phyloP scores from a whole-genome alignment of 306 rosid genomes.

The Cucurbita moschata region DNA sequence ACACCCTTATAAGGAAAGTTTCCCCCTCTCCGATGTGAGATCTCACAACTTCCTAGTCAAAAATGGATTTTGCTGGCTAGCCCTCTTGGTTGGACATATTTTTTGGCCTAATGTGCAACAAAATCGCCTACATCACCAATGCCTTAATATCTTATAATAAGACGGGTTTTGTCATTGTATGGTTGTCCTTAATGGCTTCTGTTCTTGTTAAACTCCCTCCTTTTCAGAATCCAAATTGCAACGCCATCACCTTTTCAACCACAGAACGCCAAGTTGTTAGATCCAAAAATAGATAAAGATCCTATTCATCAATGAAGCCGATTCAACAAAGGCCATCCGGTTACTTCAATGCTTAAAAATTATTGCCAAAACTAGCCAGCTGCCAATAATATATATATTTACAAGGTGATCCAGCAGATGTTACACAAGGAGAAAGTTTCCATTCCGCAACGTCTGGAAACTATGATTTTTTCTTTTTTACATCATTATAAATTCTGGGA shows the following conservation, averaged over 20 bases:
- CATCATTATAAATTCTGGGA: neutral
- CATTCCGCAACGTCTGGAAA: neutral
- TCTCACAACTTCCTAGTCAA: neutral
- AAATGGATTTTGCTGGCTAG: neutral
- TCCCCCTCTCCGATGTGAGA: too few relatives aligned
- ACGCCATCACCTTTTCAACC: neutral
- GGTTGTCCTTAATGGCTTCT: neutral
- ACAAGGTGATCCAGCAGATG: neutral
- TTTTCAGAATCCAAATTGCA: neutral
- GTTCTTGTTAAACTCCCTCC: neutral
- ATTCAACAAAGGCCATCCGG: neutral
- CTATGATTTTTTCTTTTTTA: neutral
- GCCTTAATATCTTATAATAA: neutral
- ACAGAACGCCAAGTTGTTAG: neutral
- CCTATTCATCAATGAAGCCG: neutral
- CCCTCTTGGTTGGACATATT: neutral
- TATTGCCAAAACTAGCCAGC: neutral
- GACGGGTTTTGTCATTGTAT: neutral
- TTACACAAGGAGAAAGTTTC: neutral
- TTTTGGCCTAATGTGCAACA: neutral
- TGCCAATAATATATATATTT: neutral
- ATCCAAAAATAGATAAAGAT: neutral
- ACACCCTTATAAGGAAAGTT: too few relatives aligned
- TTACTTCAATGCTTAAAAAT: neutral
- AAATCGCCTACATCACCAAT: neutral